Conservation (phyloP, 139 green algal species). For the Micractinium conductrix region DNA sequence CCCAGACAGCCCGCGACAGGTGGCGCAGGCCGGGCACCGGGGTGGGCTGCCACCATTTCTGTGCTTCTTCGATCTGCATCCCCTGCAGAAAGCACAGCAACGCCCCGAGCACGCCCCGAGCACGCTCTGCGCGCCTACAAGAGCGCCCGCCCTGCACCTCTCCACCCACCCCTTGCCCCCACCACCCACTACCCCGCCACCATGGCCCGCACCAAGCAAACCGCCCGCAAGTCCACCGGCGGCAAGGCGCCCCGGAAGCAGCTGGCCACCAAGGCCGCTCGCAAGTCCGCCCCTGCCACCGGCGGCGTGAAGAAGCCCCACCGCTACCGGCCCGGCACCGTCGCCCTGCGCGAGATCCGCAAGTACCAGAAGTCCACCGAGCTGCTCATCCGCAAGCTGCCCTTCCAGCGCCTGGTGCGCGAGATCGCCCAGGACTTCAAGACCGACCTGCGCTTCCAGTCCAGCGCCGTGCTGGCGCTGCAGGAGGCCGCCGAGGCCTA, state of each 20-base stretch:
- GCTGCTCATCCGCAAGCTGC: constrained; percentile 96
- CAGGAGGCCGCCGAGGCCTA: constrained; percentile 98
- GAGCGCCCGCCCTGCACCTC: too few relatives aligned
- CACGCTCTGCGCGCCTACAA: too few relatives aligned
- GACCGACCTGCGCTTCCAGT: constrained; percentile 99
- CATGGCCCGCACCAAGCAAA: constrained; percentile 93
- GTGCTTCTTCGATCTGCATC: too few relatives aligned
- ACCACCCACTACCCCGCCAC: too few relatives aligned
- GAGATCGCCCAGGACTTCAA: constrained; percentile 99
- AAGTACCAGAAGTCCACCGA: constrained; percentile 96
- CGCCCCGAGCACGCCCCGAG: too few relatives aligned
- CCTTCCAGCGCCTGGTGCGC: constrained; percentile 96
- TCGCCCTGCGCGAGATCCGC: constrained; percentile 92
- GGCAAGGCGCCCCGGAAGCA: constrained; percentile 88
- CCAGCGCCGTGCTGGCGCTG: constrained; percentile 90
- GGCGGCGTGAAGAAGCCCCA: constrained; percentile 93
- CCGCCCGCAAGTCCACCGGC: constrained; percentile 85
- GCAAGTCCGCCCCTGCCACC: constrained; percentile 91
- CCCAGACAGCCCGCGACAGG: neutral
- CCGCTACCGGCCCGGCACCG: constrained; percentile 89
- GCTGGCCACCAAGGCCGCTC: constrained; percentile 88
- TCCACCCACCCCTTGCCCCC: too few relatives aligned
- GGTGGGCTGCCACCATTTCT: too few relatives aligned
- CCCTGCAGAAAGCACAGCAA: too few relatives aligned
- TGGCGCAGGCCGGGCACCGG: too few relatives aligned